Percentiles rank a stretch among this genome's conserved stretches.
phyloP scores from a whole-genome alignment of 257 asterid species.

The Knoxia roxburghii region DNA sequence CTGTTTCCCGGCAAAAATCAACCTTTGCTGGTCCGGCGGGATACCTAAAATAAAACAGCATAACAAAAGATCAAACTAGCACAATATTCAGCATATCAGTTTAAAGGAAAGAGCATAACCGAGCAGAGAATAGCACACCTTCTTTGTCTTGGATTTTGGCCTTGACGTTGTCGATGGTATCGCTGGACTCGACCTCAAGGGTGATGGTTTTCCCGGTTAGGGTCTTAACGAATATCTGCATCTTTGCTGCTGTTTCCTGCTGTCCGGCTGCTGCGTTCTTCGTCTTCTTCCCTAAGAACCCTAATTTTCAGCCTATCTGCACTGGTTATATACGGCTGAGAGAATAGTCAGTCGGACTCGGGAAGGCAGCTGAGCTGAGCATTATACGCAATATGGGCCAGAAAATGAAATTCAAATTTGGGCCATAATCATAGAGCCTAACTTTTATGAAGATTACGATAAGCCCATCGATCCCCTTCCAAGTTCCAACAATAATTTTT shows the following conservation, averaged over 20 bases:
- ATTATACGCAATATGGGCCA: too few relatives aligned
- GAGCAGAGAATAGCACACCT: not conserved
- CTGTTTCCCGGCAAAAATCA: conserved; percentile 41
- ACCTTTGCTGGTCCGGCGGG: conserved; percentile 39
- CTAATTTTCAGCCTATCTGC: too few relatives aligned
- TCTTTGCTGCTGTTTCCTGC: conserved; percentile 3
- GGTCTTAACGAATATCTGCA: conserved; percentile 40
- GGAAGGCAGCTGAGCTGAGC: too few relatives aligned
- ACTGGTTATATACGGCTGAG: not conserved
- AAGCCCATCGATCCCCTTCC: too few relatives aligned
- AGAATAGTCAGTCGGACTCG: too few relatives aligned
- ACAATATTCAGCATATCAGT: not conserved
- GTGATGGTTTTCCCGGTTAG: conserved; percentile 37
- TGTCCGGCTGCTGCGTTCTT: not conserved
- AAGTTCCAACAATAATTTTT: too few relatives aligned
- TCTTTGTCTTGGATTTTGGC: conserved; percentile 33
- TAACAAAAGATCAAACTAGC: not conserved
- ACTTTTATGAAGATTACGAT: too few relatives aligned
- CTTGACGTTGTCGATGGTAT: conserved; percentile 35
- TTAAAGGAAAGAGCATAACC: too few relatives aligned
- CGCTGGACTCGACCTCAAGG: conserved; percentile 31
- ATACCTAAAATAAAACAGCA: conserved; percentile 15
- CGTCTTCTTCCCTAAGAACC: not conserved
- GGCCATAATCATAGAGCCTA: too few relatives aligned
- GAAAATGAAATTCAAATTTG: too few relatives aligned